A percentile compares a stretch with the other conserved stretches of the same genome.
phyloP scores from a whole-genome alignment of 305 asterid genomes.

The Solanum hybrid region DNA sequence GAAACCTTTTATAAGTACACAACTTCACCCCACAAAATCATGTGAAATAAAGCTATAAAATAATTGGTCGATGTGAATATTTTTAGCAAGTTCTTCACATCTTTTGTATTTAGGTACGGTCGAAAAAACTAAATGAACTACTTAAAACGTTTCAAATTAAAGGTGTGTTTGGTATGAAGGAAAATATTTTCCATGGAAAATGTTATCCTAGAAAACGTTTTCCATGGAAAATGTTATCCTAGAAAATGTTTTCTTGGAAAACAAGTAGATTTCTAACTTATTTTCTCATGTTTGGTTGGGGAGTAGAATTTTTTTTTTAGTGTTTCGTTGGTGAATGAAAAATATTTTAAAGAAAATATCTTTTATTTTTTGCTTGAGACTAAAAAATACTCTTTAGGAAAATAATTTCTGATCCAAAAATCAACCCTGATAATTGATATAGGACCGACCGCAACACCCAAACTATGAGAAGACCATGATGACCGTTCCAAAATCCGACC shows the following conservation, averaged over 20 bases:
- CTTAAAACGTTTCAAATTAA: not conserved
- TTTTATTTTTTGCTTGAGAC: too few species aligned
- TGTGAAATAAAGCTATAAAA: not conserved
- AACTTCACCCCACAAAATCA: not conserved
- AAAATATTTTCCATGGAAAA: too few species aligned
- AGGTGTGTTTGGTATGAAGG: not conserved
- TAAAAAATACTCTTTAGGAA: too few species aligned
- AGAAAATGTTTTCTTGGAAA: not conserved
- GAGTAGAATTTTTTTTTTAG: not conserved
- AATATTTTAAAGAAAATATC: not conserved
- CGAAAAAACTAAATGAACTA: not conserved
- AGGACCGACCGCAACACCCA: too few species aligned
- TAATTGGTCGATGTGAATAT: not conserved
- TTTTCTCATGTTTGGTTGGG: not conserved
- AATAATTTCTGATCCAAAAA: too few species aligned
- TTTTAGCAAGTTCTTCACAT: not conserved
- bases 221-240: not conserved
- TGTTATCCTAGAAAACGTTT: too few species aligned
- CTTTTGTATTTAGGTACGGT: not conserved
- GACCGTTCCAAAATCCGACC: too few species aligned
- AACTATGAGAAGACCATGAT: too few species aligned
- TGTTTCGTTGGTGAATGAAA: not conserved
- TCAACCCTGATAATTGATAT: too few species aligned
- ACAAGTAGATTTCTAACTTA: not conserved
- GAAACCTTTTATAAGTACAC: not conserved